Conservation (phyloP, 164 flowering plant species). For the Taxillus chinensis region DNA sequence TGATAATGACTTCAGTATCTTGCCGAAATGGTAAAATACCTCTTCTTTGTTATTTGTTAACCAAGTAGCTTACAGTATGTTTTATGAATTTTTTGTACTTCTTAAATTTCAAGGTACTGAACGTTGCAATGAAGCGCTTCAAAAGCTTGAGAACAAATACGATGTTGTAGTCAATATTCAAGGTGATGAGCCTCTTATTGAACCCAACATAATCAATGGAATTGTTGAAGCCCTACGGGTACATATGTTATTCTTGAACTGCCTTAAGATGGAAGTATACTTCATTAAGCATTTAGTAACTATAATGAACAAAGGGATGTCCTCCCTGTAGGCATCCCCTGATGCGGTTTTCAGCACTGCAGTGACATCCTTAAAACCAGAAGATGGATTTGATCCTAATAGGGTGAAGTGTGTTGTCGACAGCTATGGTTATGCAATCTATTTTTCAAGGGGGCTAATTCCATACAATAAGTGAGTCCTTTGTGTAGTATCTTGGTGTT, state of each 20-base stretch:
- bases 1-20: slow-evolving; percentile 89
- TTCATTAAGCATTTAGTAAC: no score
- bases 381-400: slow-evolving; percentile 84
- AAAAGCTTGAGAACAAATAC: slow-evolving; percentile 70
- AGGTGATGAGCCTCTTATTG: slow-evolving; percentile 96
- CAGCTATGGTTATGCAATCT: slow-evolving; percentile 83
- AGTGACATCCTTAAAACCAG: slow-evolving; percentile 81
- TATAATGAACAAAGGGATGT: no score
- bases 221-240: slow-evolving; percentile 91
- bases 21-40: slow-evolving; percentile 62
- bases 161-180: slow-evolving; percentile 96
- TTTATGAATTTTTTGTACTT: neutral
- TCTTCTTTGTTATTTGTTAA: slow-evolving; percentile 1
- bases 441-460: slow-evolving; percentile 87
- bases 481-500: no score
- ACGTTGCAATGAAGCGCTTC: slow-evolving; percentile 88
- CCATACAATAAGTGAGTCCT: slow-evolving; percentile 78
- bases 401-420: slow-evolving; percentile 90
- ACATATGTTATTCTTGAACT: neutral
- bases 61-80: neutral
- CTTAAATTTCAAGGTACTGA: slow-evolving; percentile 60
- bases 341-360: slow-evolving; percentile 99
- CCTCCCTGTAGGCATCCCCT: slow-evolving; percentile 54
- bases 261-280: neutral
- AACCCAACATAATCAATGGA: slow-evolving; percentile 94